Percentiles rank a stretch among this genome's conserved stretches.
Evolutionary conservation across 371 early-diverging fungal genomes (phyloP).

Genomic region (Mucor plumbeus): DNA sequence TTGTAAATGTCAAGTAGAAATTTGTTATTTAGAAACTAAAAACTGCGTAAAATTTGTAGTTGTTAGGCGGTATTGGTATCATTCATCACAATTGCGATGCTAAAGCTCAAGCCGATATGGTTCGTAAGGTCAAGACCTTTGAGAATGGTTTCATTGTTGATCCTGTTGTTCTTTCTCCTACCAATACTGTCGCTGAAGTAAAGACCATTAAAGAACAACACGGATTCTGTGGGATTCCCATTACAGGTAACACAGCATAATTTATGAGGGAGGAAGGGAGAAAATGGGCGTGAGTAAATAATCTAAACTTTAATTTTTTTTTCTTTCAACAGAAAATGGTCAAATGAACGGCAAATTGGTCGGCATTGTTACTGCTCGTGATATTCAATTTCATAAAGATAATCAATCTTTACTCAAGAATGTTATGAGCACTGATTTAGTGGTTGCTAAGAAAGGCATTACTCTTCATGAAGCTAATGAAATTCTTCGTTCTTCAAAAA

Average conservation of each 20-base stretch:
- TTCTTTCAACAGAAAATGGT: constrained; percentile 65
- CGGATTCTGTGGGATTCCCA: constrained; percentile 96
- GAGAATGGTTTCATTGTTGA: constrained; percentile 98
- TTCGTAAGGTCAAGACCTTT: constrained; percentile 94
- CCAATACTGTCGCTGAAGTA: constrained; percentile 85
- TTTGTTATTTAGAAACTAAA: not conserved
- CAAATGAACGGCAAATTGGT: constrained; percentile 86
- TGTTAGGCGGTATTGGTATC: constrained; percentile 94
- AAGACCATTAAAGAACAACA: constrained; percentile 79
- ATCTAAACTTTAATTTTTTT: too few species aligned
- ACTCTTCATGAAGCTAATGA: constrained; percentile 89
- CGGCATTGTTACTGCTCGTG: constrained; percentile 95
- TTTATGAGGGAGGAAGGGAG: too few species aligned
- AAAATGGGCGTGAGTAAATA: too few species aligned
- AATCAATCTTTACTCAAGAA: constrained; percentile 59
- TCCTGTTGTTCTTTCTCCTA: constrained; percentile 84
- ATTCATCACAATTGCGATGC: constrained; percentile 96
- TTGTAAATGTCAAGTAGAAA: too few species aligned
- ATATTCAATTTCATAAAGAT: constrained; percentile 89
- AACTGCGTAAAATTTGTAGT: constrained; percentile 30
- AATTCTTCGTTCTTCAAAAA: constrained; percentile 87
- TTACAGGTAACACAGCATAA: constrained; percentile 70
- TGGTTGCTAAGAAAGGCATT: constrained; percentile 84
- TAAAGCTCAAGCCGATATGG: constrained; percentile 95
- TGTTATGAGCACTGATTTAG: constrained; percentile 92